A percentile compares a stretch with the other conserved stretches of the same genome.
Evolutionary conservation across 1,139 yeast genomes (phyloP).

Genomic region (Hemisphaericaspora xylanilytica): DNA sequence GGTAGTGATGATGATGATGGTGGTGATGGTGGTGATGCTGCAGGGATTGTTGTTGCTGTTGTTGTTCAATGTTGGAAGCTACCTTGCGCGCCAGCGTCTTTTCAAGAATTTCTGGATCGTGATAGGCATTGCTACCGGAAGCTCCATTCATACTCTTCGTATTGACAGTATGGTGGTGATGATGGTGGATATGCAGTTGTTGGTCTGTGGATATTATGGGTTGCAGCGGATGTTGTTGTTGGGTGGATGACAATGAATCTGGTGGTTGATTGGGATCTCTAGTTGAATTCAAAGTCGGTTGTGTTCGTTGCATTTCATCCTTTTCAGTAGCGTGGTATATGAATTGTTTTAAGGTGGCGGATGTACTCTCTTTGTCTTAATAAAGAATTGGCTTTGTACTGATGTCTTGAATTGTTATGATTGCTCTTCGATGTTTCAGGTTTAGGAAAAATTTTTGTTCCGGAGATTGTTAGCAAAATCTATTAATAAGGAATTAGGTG

Average conservation of each 20-base stretch:
- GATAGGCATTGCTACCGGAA: not conserved
- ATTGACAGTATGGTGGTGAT: slow-evolving; percentile 1
- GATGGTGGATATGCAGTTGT: slow-evolving; percentile 1
- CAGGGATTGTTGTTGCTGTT: slow-evolving; percentile 1
- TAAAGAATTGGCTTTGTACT: too few species aligned
- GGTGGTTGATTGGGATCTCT: slow-evolving; percentile 1
- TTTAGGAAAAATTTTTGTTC: not conserved
- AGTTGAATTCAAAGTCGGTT: slow-evolving; percentile 1
- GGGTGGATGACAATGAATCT: slow-evolving; percentile 1
- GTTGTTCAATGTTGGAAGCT: slow-evolving; percentile 1
- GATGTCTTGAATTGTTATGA: not conserved
- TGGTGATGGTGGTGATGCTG: slow-evolving; percentile 5
- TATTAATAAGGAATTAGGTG: too few species aligned
- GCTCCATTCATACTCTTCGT: not conserved
- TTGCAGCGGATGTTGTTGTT: slow-evolving; percentile 1
- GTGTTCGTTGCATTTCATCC: slow-evolving; percentile 1
- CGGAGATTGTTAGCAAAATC: too few species aligned
- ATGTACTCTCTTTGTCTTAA: too few species aligned
- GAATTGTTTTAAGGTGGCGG: too few species aligned
- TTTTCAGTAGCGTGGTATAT: too few species aligned
- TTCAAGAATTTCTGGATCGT: not conserved
- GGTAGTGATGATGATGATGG: slow-evolving; percentile 6
- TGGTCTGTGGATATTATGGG: not conserved
- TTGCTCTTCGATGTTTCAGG: not conserved
- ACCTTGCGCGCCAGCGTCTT: slow-evolving; percentile 1